phyloP scores from a whole-genome alignment of 768 basidiomycete species.

The Serendipita sp. region DNA sequence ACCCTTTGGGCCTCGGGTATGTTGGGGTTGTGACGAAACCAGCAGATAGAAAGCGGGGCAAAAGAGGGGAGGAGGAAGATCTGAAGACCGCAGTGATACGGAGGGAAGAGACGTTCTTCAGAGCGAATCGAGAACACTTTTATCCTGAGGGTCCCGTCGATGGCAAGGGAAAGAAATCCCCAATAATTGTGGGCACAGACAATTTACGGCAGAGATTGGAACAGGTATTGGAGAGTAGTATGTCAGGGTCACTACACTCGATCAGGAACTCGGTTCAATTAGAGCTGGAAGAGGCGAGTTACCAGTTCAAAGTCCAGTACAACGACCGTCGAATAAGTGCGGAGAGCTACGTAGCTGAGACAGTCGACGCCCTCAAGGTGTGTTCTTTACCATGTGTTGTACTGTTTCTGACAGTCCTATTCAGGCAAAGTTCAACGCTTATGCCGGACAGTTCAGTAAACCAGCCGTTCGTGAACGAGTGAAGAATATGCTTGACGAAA shows the following conservation, averaged over 20 bases:
- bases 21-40: constrained; percentile 91
- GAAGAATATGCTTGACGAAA: constrained; percentile 87
- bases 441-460: constrained; percentile 71
- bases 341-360: constrained; percentile 96
- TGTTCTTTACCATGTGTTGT: not conserved
- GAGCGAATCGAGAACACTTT: constrained; percentile 44
- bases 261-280: constrained; percentile 96
- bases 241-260: constrained; percentile 88
- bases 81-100: constrained; percentile 32
- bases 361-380: constrained; percentile 80
- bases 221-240: constrained; percentile 95
- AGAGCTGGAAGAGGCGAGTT: constrained; percentile 90
- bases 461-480: constrained; percentile 78
- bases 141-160: not conserved
- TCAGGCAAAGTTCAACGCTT: constrained; percentile 61
- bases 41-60: constrained; percentile 34
- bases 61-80: constrained; percentile 11
- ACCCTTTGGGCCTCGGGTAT: constrained; percentile 95
- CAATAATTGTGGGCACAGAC: constrained; percentile 80
- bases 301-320: constrained; percentile 98
- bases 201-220: constrained; percentile 81
- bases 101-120: constrained; percentile 56
- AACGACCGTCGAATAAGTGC: constrained; percentile 90
- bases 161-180: constrained; percentile 24
- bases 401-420: constrained; percentile 6